Evolutionary conservation across 202 grass and related monocot species (phyloP), one percentile per base, ranked within the genome.

Genomic region (Thinopyrum obtusiflorum): DNA sequence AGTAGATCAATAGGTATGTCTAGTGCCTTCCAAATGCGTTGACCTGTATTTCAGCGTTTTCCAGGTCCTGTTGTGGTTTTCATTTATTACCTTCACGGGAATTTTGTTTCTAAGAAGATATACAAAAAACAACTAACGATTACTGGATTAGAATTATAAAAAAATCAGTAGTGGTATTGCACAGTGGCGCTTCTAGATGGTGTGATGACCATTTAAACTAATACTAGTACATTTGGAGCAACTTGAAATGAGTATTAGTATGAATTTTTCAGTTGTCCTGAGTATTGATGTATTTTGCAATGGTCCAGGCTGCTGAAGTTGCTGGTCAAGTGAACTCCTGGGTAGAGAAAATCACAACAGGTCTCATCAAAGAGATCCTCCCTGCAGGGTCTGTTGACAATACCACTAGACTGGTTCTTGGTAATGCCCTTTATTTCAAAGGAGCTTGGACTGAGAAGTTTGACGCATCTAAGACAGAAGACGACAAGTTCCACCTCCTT

Each of bases 351-450:
- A 68, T 77, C 32, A 97, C 95, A 18, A 63, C 85, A 40, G 91
- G 91, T 65, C 89, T 97, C 17, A 97, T 94, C 78, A 93, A 89
- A 74, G 84, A 90, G 32, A 82, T 97, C 63, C 95, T 94, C 23
- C 92, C 90, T 47, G 55, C 77, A 42, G 85, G 87, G 4, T 97
- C 95, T 76, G 87, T 97, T 79, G 77, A 94, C 1, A 44, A 53
- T 7, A 84, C 75, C 36, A 93, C 92, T 18, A 87, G 89, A 24
- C 85, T 97, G 73, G 86, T 97, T 68, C 87, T 97, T 72, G 89
- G 87, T 12, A 97, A 97, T 83, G 92, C 92, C 0, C 86, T 97
- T 21, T 97, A 97, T 88, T 97, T 97, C 64, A 93, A 94, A 82
- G 92, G 95, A 51, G 53, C 92, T 46, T 97, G 95, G 95, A 84